These are phyloP conservation scores for Mortierella sp. DNA, from an alignment of 371 early-diverging fungal species.

Conservation along the genomic window DNA sequence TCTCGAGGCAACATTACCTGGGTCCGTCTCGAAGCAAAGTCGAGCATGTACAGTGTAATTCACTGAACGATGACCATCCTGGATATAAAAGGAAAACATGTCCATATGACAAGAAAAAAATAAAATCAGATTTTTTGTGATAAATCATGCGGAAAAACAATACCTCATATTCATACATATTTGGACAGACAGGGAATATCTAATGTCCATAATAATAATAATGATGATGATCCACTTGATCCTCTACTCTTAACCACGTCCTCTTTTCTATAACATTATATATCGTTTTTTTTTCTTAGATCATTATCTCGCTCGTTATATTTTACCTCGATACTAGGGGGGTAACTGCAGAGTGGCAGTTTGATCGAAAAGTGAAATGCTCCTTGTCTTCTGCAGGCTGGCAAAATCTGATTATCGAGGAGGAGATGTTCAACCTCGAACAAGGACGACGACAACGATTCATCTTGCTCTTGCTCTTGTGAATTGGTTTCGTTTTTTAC, in stretches of 20 bases:
- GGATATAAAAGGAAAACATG: constrained; percentile 20
- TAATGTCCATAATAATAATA: too few species aligned
- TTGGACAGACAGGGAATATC: too few species aligned
- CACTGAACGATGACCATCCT: constrained; percentile 22
- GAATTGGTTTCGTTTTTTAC: background rate
- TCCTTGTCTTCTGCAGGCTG: constrained; percentile 21
- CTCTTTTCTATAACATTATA: background rate
- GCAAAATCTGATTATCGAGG: constrained; percentile 26
- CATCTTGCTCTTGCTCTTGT: background rate
- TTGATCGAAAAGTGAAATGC: constrained; percentile 43
- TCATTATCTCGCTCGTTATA: background rate
- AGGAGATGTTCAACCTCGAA: constrained; percentile 43
- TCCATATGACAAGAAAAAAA: constrained; percentile 3
- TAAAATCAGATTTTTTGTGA: too few species aligned
- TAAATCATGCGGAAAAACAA: too few species aligned
- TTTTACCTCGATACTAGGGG: constrained; percentile 44
- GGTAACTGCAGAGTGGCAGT: constrained; percentile 45
- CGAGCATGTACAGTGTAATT: constrained; percentile 21
- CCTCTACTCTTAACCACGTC: background rate
- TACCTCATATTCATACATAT: too few species aligned
- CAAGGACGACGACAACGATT: background rate
- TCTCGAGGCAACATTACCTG: constrained; percentile 8
- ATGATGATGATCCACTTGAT: background rate
- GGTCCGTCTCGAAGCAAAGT: constrained; percentile 17
- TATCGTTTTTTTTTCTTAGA: background rate